Base-by-base conservation (phyloP, 1,139 yeast genomes). In the Arxiozyma slooffiae region DNA sequence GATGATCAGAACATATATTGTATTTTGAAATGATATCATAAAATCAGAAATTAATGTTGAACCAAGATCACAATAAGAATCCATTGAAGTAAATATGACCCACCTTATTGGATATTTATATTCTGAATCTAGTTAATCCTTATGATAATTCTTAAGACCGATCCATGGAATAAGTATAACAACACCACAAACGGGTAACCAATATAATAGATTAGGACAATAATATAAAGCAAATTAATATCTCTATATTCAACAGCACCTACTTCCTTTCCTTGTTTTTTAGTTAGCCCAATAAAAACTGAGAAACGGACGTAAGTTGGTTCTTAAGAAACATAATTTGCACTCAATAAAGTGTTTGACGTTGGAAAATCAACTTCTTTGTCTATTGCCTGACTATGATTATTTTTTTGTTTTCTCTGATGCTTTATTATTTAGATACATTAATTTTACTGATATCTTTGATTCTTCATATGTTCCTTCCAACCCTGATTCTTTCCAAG, bases 211-310 rank as follows among this genome's bases (percentile, higher is more conserved):
- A 64, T 50, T 1, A 81, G 64, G 22, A 90, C 71, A 44, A 92
- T 78, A 58, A 77, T 78, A 49, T 86, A 80, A 52, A 92, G 71
- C 8, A 88, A 70, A 62, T 87, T 87, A 50, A 86, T 76, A 0
- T 97, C 88, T 47, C 97, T 77, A 62, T 92, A 92, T 63, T 92
- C 98, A 11, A 92, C 96, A 45, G 97, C 98, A 26, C 98, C 98
- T 42, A 92, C 70, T 64, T 92, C 98, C 53, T 85, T 94, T 60
- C 88, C 87, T 66, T 92, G 97, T 23, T 79, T 84, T 30, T 81
- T 88, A 3, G 87, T 81, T 51, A 92, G 68, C 30, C 84, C 84
- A 3, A 87, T 85, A 71, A 92, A 90, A 0, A 89, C 85, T 1
- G 97, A 90, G 67, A 92, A 92, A 64, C 97, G 77, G 20, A 97